Conservation (phyloP, 805 yeast genomes). For the Hanseniaspora occidentalis region DNA sequence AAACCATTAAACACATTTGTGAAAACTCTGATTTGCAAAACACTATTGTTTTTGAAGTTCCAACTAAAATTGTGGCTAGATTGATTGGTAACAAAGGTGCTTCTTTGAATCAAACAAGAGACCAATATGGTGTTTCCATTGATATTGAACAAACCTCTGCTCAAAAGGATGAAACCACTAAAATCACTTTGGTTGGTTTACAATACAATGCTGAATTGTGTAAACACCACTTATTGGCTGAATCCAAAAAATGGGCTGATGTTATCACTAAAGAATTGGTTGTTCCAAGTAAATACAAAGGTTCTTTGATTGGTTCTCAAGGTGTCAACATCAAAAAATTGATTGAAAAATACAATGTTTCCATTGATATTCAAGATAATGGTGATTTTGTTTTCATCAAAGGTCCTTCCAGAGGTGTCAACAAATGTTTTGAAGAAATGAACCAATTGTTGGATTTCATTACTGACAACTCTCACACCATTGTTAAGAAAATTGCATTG, state of each 20-base stretch:
- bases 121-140: slow-evolving; percentile 61
- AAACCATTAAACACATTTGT: slow-evolving; percentile 25
- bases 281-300: slow-evolving; percentile 69
- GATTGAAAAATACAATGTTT: slow-evolving; percentile 77
- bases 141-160: slow-evolving; percentile 44
- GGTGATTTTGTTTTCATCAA: slow-evolving; percentile 54
- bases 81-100: slow-evolving; percentile 87
- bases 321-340: slow-evolving; percentile 75
- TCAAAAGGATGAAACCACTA: slow-evolving; percentile 26
- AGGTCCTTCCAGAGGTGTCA: slow-evolving; percentile 87
- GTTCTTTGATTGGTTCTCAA: slow-evolving; percentile 70
- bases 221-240: slow-evolving; percentile 39
- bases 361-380: slow-evolving; percentile 60
- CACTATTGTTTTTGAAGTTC: slow-evolving; percentile 42
- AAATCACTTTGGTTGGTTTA: slow-evolving; percentile 59
- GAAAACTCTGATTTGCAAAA: slow-evolving; percentile 16
- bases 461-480: slow-evolving; percentile 66
- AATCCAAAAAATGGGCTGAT: slow-evolving; percentile 72
- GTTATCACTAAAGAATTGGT: slow-evolving; percentile 52
- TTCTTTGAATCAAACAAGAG: slow-evolving; percentile 52
- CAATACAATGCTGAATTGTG: slow-evolving; percentile 70
- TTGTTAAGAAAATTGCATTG: slow-evolving; percentile 52
- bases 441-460: slow-evolving; percentile 76
- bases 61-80: slow-evolving; percentile 56
- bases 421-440: slow-evolving; percentile 72